Evolutionary conservation across 1,284 basidiomycete genomes (phyloP).

Genomic region (Phylloporus sp.): DNA sequence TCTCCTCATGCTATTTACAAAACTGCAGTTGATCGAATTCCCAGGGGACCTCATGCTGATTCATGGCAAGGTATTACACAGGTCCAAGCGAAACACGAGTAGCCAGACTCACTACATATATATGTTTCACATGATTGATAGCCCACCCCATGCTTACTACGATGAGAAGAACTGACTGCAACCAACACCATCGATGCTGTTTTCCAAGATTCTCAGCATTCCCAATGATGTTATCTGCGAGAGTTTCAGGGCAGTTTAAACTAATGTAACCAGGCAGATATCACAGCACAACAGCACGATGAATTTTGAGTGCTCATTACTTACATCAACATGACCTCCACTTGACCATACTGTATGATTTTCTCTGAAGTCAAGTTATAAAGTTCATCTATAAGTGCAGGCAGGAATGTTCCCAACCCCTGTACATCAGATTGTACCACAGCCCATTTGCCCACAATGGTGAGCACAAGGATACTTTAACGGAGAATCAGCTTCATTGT

Average conservation of each 20-base stretch:
- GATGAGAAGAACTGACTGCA: constrained; percentile 91
- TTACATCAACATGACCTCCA: constrained; percentile 42
- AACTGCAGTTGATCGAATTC: constrained; percentile 1
- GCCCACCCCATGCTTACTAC: constrained; percentile 63
- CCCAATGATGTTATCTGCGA: constrained; percentile 20
- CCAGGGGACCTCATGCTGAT: constrained; percentile 87
- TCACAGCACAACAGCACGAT: not conserved
- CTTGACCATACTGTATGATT: constrained; percentile 51
- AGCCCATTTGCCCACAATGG: constrained; percentile 84
- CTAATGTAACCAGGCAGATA: not conserved
- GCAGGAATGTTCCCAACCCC: constrained; percentile 88
- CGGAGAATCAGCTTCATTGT: constrained; percentile 15
- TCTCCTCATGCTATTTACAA: not conserved
- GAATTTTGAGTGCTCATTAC: not conserved
- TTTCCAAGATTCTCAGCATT: constrained; percentile 66
- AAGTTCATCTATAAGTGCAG: constrained; percentile 86
- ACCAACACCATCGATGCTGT: constrained; percentile 81
- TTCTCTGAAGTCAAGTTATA: constrained; percentile 63
- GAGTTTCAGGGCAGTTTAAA: not conserved
- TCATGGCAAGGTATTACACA: constrained; percentile 89
- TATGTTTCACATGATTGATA: constrained; percentile 93
- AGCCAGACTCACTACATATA: constrained; percentile 84
- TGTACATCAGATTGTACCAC: constrained; percentile 69
- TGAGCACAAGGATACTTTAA: constrained; percentile 81
- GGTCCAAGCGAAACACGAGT: constrained; percentile 81